Evolutionary conservation across 345 rosid species (phyloP).

Genomic region (Euclidium syriacum): DNA sequence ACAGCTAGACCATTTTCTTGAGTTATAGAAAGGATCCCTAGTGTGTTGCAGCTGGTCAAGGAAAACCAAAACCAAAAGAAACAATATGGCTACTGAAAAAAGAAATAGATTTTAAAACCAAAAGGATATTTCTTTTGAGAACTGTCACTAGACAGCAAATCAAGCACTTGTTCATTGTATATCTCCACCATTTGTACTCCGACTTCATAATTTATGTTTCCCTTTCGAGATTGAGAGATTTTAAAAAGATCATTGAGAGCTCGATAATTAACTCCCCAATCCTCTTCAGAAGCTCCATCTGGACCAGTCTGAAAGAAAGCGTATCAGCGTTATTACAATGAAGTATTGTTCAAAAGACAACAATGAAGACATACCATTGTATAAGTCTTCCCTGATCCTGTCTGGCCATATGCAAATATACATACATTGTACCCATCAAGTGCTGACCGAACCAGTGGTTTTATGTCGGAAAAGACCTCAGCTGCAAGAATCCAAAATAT

Average conservation of each 20-base stretch:
- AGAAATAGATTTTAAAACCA: not conserved
- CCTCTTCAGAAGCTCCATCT: conserved; percentile 48
- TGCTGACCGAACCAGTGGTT: conserved; percentile 66
- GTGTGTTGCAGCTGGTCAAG: conserved; percentile 75
- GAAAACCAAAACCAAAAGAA: conserved; percentile 28
- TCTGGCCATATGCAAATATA: conserved; percentile 98
- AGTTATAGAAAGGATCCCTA: conserved; percentile 54
- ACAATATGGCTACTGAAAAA: not conserved
- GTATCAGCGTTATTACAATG: not conserved
- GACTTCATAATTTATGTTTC: conserved; percentile 50
- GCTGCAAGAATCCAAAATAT: conserved; percentile 41
- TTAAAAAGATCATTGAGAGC: conserved; percentile 78
- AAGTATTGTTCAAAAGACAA: not conserved
- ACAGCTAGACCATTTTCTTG: conserved; percentile 73
- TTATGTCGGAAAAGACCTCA: conserved; percentile 68
- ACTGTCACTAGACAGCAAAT: conserved; percentile 49
- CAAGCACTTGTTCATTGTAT: conserved; percentile 87
- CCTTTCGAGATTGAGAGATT: conserved; percentile 53
- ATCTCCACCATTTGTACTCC: conserved; percentile 90
- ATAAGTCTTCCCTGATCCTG: conserved; percentile 94
- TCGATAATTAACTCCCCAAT: conserved; percentile 86
- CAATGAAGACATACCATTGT: conserved; percentile 56
- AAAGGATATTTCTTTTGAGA: conserved; percentile 87
- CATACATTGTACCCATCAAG: conserved; percentile 90
- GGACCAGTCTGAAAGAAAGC: conserved; percentile 62